Evolutionary conservation across 2,329 filamentous ascomycete genomes (phyloP), one percentile per base, ranked within the genome.

Genomic region (Alternaria arborescens): DNA sequence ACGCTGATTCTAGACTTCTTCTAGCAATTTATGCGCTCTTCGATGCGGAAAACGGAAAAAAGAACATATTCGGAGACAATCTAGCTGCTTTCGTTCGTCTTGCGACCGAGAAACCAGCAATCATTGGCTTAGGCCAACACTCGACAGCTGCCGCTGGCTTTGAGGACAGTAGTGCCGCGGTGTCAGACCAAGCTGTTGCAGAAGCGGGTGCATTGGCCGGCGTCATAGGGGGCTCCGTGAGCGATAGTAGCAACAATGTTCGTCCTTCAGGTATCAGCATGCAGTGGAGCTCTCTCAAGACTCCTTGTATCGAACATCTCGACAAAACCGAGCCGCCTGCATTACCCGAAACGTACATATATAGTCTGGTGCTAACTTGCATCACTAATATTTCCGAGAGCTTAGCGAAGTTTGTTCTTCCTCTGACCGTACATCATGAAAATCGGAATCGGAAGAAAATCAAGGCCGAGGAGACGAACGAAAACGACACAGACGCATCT

Each of bases 331-430:
- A 97, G 48, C 86, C 94, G 0, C 93, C 94, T 4, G 71, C 83
- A 0, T 87, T 97, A 22, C 95, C 95, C 0, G 94, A 97, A 62
- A 97, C 95, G 0, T 99, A 99, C 72, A 86, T 97, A 8, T 98
- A 97, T 79, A 93, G 91, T 64, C 83, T 99, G 48, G 91, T 94
- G 1, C 81, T 99, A 42, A 91, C 92, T 3, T 98, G 94, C 72
- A 90, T 99, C 61, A 94, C 91, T 44, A 93, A 89, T 1, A 86
- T 99, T 51, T 97, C 94, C 0, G 95, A 99, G 73, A 93, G 92
- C 2, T 83, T 99, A 18, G 95, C 94, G 30, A 97, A 94, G 75
- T 97, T 97, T 68, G 91, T 98, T 47, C 84, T 99, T 14, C 95
- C 95, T 0, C 81, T 99, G 38, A 97, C 95, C 0, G 92, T 97